Conservation (phyloP, 1,284 basidiomycete species). For the Grifola frondosa region DNA sequence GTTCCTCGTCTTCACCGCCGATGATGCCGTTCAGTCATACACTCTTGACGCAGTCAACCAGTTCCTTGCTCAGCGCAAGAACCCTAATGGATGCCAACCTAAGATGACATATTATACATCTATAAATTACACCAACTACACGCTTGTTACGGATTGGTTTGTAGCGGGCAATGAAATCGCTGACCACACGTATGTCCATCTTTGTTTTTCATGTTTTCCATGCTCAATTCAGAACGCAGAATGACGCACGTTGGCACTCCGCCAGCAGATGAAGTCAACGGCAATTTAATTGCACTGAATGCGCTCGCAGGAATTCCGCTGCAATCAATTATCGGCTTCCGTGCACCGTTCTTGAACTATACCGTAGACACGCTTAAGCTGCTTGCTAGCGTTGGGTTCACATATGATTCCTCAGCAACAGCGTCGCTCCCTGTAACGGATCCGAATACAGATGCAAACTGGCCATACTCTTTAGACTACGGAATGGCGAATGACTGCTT, state of each 20-base stretch:
- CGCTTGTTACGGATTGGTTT: constrained; percentile 81
- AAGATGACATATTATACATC: constrained; percentile 79
- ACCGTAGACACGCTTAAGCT: constrained; percentile 59
- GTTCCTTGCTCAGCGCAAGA: constrained; percentile 75
- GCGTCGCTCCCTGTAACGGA: constrained; percentile 71
- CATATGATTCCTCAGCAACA: constrained; percentile 71
- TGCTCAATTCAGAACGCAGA: constrained; percentile 35
- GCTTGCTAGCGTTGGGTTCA: constrained; percentile 60
- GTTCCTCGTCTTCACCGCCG: constrained; percentile 73
- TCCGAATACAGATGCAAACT: constrained; percentile 69
- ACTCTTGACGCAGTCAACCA: constrained; percentile 71
- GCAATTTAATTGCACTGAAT: constrained; percentile 80
- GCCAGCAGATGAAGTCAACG: constrained; percentile 66
- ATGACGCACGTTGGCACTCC: constrained; percentile 81
- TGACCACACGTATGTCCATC: constrained; percentile 72
- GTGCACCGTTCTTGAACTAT: constrained; percentile 78
- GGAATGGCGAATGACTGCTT: constrained; percentile 82
- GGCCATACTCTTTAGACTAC: constrained; percentile 74
- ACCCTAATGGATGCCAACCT: constrained; percentile 79
- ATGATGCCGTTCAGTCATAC: constrained; percentile 75
- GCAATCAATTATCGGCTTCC: constrained; percentile 70
- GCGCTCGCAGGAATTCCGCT: constrained; percentile 79
- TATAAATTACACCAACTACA: constrained; percentile 77
- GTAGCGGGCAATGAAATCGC: constrained; percentile 85
- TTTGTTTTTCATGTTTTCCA: constrained; percentile 1